Base-by-base conservation (phyloP, 1,139 yeast genomes). In the Suhomyces bolitotheri region DNA sequence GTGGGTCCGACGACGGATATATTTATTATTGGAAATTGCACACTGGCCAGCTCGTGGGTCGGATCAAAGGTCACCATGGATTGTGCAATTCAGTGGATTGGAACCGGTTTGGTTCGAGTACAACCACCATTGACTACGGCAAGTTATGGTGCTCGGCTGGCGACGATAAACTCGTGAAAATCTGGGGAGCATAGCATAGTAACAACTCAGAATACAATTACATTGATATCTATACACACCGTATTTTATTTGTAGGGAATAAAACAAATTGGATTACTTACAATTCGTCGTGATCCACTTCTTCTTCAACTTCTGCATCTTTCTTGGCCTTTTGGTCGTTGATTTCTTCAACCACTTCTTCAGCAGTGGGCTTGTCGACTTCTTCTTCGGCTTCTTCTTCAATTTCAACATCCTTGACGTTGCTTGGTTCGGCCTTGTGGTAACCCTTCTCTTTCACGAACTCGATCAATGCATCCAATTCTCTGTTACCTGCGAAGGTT, bases 1-100 rank as follows among this genome's bases (percentile, higher is more conserved):
- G 90, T 48, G 97, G 97, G 1, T 80, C 94, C 29, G 94, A 85
- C 51, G 94, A 87, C 53, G 89, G 92, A 0, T 71, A 74, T 40
- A 73, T 88, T 4, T 88, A 82, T 58, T 66, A 89, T 5, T 89
- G 96, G 96, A 87, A 86, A 50, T 69, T 84, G 25, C 72, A 73
- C 36, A 80, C 82, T 15, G 92, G 95, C 4, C 80, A 82, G 40
- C 68, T 88, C 19, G 63, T 89, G 3, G 80, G 81, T 8, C 53
- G 75, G 26, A 55, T 69, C 6, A 59, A 59, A 35, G 96, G 85
- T 1, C 97, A 92, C 53, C 61, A 60, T 11, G 79, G 79, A 1
- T 66, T 80, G 32, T 82, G 88, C 40, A 86, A 83, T 53, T 76
- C 84, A 33, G 94, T 89, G 4, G 79, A 82, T 40, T 89, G 95